Percentiles rank a stretch among this genome's conserved stretches.
Conservation (phyloP, 2,329 filamentous ascomycete genomes). For the Penicillium sp. region DNA sequence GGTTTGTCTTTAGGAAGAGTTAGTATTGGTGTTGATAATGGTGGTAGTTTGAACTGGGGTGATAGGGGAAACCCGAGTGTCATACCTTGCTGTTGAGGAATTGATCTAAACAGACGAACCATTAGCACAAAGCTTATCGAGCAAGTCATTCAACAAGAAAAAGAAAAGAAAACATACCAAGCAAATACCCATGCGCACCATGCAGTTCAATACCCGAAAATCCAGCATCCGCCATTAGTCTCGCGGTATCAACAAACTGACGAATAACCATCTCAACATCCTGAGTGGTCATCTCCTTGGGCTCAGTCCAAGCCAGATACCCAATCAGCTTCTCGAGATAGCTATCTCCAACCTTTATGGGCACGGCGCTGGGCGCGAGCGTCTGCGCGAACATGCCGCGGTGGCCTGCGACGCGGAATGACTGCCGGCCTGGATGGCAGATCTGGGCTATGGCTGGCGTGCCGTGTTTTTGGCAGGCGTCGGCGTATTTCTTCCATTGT, state of each 20-base stretch:
- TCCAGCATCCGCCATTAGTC: slow-evolving; percentile 49
- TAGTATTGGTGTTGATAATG: not conserved
- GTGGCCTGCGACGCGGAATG: slow-evolving; percentile 39
- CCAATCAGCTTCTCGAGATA: slow-evolving; percentile 35
- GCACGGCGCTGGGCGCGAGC: slow-evolving; percentile 41
- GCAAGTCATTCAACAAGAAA: not conserved
- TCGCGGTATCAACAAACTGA: slow-evolving; percentile 54
- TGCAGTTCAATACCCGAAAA: slow-evolving; percentile 56
- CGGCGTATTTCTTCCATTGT: slow-evolving; percentile 30
- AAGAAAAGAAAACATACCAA: slow-evolving; percentile 36
- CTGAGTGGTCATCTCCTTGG: slow-evolving; percentile 53
- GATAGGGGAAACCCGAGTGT: too few species aligned
- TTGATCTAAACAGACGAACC: slow-evolving; percentile 26
- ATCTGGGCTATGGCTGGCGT: slow-evolving; percentile 46
- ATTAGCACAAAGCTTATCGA: not conserved
- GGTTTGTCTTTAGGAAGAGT: slow-evolving; percentile 39
- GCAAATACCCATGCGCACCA: slow-evolving; percentile 51
- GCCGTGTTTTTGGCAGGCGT: slow-evolving; percentile 36
- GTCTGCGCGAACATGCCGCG: slow-evolving; percentile 32
- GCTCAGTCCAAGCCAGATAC: slow-evolving; percentile 45
- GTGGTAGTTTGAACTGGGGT: not conserved
- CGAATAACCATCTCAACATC: slow-evolving; percentile 56
- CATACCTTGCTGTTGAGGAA: slow-evolving; percentile 39
- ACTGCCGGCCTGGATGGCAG: slow-evolving; percentile 47
- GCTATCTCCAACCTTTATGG: slow-evolving; percentile 39